phyloP scores from a whole-genome alignment of 2,329 filamentous ascomycete species.

The Aspergillus felis region DNA sequence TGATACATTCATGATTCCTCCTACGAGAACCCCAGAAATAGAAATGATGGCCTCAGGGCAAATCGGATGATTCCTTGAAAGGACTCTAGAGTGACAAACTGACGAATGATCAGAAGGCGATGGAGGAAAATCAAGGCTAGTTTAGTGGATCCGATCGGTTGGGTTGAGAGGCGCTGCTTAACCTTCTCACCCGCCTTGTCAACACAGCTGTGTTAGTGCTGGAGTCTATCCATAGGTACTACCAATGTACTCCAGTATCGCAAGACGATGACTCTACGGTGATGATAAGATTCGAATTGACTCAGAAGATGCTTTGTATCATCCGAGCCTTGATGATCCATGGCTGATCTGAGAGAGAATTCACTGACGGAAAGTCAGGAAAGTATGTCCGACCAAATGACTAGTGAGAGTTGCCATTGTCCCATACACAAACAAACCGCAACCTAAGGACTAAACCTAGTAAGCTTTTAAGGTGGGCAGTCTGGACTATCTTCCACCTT shows the following conservation, averaged over 20 bases:
- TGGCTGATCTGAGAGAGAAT: background rate
- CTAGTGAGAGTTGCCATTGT: background rate
- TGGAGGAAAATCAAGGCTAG: constrained; percentile 12
- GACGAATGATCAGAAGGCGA: no score
- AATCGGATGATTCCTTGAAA: background rate
- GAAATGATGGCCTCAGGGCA: background rate
- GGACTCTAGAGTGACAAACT: background rate
- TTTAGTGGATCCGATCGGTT: constrained; percentile 22
- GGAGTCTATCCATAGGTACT: background rate
- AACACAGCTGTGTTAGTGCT: background rate
- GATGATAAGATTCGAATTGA: background rate
- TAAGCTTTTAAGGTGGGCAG: background rate
- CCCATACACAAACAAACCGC: background rate
- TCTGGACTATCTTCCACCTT: background rate
- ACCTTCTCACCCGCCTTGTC: constrained; percentile 1
- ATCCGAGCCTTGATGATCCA: background rate
- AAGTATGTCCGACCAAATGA: background rate
- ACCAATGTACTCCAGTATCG: background rate
- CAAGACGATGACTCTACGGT: background rate
- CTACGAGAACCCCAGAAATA: background rate
- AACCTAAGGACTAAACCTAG: background rate
- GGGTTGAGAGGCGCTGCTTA: constrained; percentile 16
- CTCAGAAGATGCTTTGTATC: background rate
- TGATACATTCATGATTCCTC: background rate
- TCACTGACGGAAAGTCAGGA: background rate